Evolutionary conservation across 345 rosid genomes (phyloP), one percentile per base, ranked within the genome.

Genomic region (Aethionema arabicum): DNA sequence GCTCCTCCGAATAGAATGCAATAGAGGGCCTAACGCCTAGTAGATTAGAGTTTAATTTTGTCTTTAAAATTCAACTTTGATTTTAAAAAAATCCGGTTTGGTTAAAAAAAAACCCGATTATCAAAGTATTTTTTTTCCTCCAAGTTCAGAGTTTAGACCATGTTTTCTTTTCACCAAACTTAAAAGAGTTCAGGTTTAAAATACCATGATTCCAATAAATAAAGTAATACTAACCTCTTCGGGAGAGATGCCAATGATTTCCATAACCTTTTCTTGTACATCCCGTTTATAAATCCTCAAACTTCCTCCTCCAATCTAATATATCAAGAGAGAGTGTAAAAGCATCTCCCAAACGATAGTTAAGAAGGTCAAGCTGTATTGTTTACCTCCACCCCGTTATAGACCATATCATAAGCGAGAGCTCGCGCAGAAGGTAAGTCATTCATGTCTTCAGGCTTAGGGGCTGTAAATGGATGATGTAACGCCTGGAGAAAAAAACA

Each of bases 391-490:
- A 87, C 90, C 37, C 97, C 99, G 68, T 93, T 87, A 74, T 87
- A 93, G 73, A 93, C 99, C 95, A 93, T 85, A 82, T 90, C 97
- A 75, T 90, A 93, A 32, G 99, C 96, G 33, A 90, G 87, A 68
- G 99, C 96, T 60, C 87, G 86, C 15, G 99, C 99, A 68, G 95
- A 76, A 58, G 96, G 76, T 59, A 90, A 85, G 75, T 87, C 82
- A 61, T 75, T 82, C 73, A 87, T 80, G 71, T 93, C 96, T 77
- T 90, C 95, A 51, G 95, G 95, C 59, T 82, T 82, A 43, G 98
- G 95, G 39, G 98, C 98, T 51, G 98, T 89, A 60, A 93, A 93
- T 52, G 99, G 99, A 72, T 90, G 99, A 73, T 93, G 99, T 79
- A 90, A 76, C 38, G 99, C 83, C 99, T 89, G 67, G 59, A 82